Conservation (phyloP, 139 green algal genomes). For the Tetradesmus lagerheimii region DNA sequence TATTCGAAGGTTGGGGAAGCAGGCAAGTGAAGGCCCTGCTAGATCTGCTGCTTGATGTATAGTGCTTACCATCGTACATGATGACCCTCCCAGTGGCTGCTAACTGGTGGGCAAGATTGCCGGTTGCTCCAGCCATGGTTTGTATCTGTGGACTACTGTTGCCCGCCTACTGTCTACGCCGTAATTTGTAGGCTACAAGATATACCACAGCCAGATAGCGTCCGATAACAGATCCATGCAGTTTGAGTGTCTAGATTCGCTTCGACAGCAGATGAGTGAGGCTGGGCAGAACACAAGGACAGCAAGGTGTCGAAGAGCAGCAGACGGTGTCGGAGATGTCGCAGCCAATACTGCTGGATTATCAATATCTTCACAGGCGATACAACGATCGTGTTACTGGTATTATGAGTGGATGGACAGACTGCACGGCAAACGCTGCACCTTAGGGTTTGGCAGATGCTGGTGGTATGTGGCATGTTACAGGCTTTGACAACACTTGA, state of each 20-base stretch:
- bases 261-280: background rate
- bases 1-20: background rate
- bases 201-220: background rate
- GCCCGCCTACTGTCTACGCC: background rate
- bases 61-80: conserved; percentile 36
- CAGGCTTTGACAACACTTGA: too few relatives aligned
- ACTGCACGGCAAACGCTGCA: too few relatives aligned
- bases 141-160: background rate
- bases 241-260: background rate
- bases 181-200: too few relatives aligned
- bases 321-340: background rate
- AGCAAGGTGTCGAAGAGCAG: background rate
- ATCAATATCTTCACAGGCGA: too few relatives aligned
- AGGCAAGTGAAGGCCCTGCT: background rate
- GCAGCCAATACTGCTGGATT: too few relatives aligned
- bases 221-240: background rate
- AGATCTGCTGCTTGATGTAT: background rate
- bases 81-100: conserved; percentile 33
- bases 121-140: background rate
- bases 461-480: too few relatives aligned
- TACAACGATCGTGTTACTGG: too few relatives aligned
- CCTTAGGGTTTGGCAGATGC: too few relatives aligned
- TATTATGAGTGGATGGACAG: too few relatives aligned
- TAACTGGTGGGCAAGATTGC: background rate
- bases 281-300: background rate